Base-by-base conservation (phyloP, 2,329 filamentous ascomycete genomes). In the Scedosporium boydii region DNA sequence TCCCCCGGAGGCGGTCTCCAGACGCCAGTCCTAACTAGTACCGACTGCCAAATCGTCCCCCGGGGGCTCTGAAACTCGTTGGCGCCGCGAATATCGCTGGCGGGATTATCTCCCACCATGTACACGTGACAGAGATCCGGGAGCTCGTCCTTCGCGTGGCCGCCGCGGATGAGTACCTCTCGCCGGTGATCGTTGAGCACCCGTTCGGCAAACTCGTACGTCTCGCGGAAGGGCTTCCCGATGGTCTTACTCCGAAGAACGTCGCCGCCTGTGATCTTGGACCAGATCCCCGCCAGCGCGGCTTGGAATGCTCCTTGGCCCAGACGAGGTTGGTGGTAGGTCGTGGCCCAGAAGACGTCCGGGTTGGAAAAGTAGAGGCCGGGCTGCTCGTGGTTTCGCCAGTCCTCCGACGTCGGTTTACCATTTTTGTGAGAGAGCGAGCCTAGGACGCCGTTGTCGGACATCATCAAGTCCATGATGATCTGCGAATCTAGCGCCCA, bases 61-160 rank as follows among this genome's bases (percentile, higher is more conserved):
- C 82, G 75, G 3, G 81, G 77, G 65, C 88, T 90, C 55, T 77
- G 70, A 70, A 89, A 96, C 56, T 83, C 81, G 71, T 96, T 96
- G 21, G 91, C 93, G 5, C 95, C 95, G 4, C 85, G 80, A 67
- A 99, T 96, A 72, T 99, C 95, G 68, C 89, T 95, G 70, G 91
- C 91, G 4, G 90, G 89, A 69, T 93, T 93, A 70, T 93, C 90
- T 5, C 95, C 95, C 51, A 98, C 84, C 93, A 98, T 98, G 75
- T 96, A 98, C 10, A 98, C 92, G 53, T 82, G 83, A 69, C 81
- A 80, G 62, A 96, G 74, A n/a, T 82, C 80, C 21, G 69, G 73
- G 2, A 65, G 68, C 44, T 62, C 46, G 3, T 59, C 55, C 42
- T 60, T n/a, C 48, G 62, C 16, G 66, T 60, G 44, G 64, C 51